phyloP scores from a whole-genome alignment of 495 filamentous ascomycete genomes.

The Cercophora samala region DNA sequence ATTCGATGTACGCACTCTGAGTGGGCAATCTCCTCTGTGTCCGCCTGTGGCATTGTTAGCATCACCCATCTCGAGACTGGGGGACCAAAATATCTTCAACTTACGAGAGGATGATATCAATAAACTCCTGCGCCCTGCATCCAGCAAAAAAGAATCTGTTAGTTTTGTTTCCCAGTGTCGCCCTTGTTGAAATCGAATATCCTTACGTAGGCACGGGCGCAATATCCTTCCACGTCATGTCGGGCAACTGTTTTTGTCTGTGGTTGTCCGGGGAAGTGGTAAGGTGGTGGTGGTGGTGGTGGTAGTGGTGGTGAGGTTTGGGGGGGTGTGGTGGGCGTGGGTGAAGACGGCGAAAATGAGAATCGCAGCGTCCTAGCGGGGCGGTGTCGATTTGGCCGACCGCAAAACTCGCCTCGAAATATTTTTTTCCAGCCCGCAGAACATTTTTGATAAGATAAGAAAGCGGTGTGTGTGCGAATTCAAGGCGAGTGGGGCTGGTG shows the following conservation, averaged over 20 bases:
- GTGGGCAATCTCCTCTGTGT: constrained; percentile 94
- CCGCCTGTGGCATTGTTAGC: constrained; percentile 50
- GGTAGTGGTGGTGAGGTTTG: constrained; percentile 14
- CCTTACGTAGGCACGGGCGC: constrained; percentile 83
- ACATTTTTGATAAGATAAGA: constrained; percentile 34
- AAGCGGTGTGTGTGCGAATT: constrained; percentile 16
- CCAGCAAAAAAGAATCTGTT: constrained; percentile 6
- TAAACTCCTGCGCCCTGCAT: constrained; percentile 66
- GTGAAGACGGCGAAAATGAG: constrained; percentile 17
- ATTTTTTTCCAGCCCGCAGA: constrained; percentile 31
- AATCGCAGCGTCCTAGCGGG: constrained; percentile 20
- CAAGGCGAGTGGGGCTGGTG: neutral
- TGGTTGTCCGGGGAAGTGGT: constrained; percentile 3
- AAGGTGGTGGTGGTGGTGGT: too few relatives aligned
- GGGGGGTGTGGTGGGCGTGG: constrained; percentile 8
- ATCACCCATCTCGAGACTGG: neutral
- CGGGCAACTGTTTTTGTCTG: constrained; percentile 20
- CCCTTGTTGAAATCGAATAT: neutral
- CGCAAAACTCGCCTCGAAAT: constrained; percentile 23
- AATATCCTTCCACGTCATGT: constrained; percentile 62
- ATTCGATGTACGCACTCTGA: constrained; percentile 53
- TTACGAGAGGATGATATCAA: constrained; percentile 81
- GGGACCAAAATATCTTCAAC: constrained; percentile 8
- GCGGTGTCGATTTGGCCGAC: constrained; percentile 27
- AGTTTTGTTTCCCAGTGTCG: constrained; percentile 4